Conservation (phyloP, 768 basidiomycete species). For the Pleurotus cornucopiae region DNA sequence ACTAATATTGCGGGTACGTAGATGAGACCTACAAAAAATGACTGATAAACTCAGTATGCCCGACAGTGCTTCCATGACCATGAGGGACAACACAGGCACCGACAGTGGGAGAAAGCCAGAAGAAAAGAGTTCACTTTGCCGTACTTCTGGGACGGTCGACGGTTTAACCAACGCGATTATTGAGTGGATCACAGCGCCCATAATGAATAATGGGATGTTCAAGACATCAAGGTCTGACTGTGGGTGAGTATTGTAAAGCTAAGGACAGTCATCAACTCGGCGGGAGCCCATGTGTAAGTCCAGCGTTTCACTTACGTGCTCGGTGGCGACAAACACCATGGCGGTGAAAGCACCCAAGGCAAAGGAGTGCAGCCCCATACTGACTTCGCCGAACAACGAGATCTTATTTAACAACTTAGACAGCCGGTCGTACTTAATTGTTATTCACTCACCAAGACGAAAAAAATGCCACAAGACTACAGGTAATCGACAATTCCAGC, state of each 20-base stretch:
- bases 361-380: neutral
- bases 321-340: neutral
- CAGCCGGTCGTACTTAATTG: neutral
- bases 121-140: neutral
- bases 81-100: neutral
- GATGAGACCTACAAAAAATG: neutral
- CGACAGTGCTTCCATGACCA: neutral
- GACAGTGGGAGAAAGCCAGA: neutral
- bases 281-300: neutral
- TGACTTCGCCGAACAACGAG: neutral
- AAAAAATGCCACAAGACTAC: neutral
- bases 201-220: neutral
- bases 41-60: neutral
- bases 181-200: neutral
- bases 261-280: too few species aligned
- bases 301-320: neutral
- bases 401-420: neutral
- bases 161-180: neutral
- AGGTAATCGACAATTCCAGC: neutral
- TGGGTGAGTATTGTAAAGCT: too few species aligned
- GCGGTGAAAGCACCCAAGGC: neutral
- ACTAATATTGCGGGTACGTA: neutral
- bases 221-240: too few species aligned
- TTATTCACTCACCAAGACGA: neutral
- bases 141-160: neutral